Evolutionary conservation across 345 rosid genomes (phyloP).

Genomic region (Ceriops zippeliana): DNA sequence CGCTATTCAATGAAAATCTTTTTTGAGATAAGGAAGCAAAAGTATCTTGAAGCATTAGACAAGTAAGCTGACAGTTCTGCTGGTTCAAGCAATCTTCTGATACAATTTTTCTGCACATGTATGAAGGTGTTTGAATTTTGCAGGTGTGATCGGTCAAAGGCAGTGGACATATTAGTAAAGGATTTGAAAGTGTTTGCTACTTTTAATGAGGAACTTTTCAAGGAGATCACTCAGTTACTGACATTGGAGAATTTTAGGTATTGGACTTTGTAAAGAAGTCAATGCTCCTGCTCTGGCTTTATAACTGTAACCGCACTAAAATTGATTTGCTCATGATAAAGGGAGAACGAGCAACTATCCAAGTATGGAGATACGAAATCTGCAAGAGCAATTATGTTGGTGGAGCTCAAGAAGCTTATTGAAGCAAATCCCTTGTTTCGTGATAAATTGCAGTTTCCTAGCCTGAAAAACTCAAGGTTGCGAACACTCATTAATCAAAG

Average conservation of each 20-base stretch:
- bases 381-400: slow-evolving; percentile 33
- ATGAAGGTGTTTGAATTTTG: background rate
- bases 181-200: slow-evolving; percentile 38
- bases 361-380: slow-evolving; percentile 34
- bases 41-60: slow-evolving; percentile 36
- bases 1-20: slow-evolving; percentile 34
- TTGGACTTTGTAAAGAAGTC: background rate
- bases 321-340: slow-evolving; percentile 17
- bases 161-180: slow-evolving; percentile 34
- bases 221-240: slow-evolving; percentile 40
- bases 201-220: slow-evolving; percentile 22
- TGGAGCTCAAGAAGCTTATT: slow-evolving; percentile 36
- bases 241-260: slow-evolving; percentile 35
- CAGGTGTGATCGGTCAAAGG: slow-evolving; percentile 32
- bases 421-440: slow-evolving; percentile 43
- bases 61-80: slow-evolving; percentile 15
- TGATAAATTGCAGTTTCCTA: slow-evolving; percentile 41
- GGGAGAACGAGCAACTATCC: slow-evolving; percentile 44
- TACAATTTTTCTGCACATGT: background rate
- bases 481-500: slow-evolving; percentile 45
- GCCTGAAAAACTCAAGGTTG: slow-evolving; percentile 29
- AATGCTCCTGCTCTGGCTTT: background rate
- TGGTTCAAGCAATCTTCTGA: background rate
- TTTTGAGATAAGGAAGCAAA: slow-evolving; percentile 37
- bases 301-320: background rate